These are phyloP conservation scores for Calycina marina DNA, from an alignment of 2,329 filamentous ascomycete genomes.

Conservation along the genomic window DNA sequence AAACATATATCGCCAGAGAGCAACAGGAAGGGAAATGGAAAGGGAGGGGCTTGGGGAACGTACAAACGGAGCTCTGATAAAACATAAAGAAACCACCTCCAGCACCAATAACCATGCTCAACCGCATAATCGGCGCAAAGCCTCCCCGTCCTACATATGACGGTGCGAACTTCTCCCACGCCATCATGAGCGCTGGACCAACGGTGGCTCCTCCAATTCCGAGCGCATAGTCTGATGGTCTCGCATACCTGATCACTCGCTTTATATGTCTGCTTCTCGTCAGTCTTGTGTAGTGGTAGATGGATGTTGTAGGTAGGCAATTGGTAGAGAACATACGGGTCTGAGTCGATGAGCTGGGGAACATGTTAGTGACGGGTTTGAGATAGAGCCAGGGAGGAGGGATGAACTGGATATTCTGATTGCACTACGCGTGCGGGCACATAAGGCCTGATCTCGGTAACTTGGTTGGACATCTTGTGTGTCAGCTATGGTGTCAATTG, in stretches of 20 bases:
- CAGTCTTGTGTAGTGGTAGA: conserved; percentile 21
- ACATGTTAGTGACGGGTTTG: conserved; percentile 18
- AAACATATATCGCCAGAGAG: no score
- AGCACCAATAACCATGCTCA: conserved; percentile 57
- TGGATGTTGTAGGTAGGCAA: conserved; percentile 3
- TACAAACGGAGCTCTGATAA: conserved; percentile 75
- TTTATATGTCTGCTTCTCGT: conserved; percentile 61
- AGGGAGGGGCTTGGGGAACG: conserved; percentile 25
- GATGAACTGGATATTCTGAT: conserved; percentile 75
- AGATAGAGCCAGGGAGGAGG: conserved; percentile 5
- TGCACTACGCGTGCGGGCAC: conserved; percentile 66
- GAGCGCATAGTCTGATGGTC: conserved; percentile 66
- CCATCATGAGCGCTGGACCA: conserved; percentile 58
- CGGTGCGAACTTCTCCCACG: conserved; percentile 74
- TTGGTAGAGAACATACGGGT: conserved; percentile 64
- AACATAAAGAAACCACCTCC: conserved; percentile 71
- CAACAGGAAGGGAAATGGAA: no score
- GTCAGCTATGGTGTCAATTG: conserved; percentile 19
- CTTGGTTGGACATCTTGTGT: conserved; percentile 23
- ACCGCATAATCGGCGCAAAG: conserved; percentile 69
- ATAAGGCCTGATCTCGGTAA: conserved; percentile 28
- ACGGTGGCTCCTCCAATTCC: conserved; percentile 55
- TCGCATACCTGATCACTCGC: conserved; percentile 77
- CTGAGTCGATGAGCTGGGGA: conserved; percentile 88
- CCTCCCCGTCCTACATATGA: conserved; percentile 72